Base-by-base conservation (phyloP, 495 filamentous ascomycete genomes). In the Immersiella caudata region DNA sequence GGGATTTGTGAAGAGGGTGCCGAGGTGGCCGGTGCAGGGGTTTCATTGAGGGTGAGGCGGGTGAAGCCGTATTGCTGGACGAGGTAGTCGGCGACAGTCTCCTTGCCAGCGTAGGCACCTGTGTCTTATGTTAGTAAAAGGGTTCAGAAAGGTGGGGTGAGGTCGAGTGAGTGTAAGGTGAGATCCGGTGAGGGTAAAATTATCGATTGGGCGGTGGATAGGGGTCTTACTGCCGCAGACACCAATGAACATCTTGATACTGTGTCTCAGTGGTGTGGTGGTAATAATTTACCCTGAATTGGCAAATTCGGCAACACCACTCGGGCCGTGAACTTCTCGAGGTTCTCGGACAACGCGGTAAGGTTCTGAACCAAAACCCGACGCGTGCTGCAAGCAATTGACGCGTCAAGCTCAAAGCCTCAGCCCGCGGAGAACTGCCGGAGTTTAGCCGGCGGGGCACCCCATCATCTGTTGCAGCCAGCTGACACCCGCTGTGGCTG, bases 41-140 rank as follows among this genome's bases (percentile, higher is more conserved):
- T 49, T 16, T 16, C 24, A 24, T 18, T 9, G 27, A 36, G 29
- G 62, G n/a, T 49, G 26, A 93, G 76, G 11, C 81, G 83, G 50
- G 81, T 86, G 73, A 97, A 99, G 26, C 84, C 89, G 74, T 96
- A 88, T 50, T 91, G 81, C 26, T 90, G 79, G 66, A 92, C 85
- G 14, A 99, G 85, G 73, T 94, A 96, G 33, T 90, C 82, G 57
- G 93, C 93, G 54, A 97, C 88, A 14, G 92, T 90, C 71, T 87
- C 86, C 79, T 96, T 97, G 67, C 95, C 95, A 33, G 94, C 88
- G 77, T 93, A 97, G 65, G 97, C 92, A 65, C 90, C 94, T 96
- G 73, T 60, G 49, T 8, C 24, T 58, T 54, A 57, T 63, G 71
- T 73, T 54, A 73, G 75, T 68, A 68, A 60, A 3, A 11, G 2